These are phyloP conservation scores for Elsinoe necatrix DNA, from an alignment of 2,329 filamentous ascomycete genomes.

Conservation along the genomic window DNA sequence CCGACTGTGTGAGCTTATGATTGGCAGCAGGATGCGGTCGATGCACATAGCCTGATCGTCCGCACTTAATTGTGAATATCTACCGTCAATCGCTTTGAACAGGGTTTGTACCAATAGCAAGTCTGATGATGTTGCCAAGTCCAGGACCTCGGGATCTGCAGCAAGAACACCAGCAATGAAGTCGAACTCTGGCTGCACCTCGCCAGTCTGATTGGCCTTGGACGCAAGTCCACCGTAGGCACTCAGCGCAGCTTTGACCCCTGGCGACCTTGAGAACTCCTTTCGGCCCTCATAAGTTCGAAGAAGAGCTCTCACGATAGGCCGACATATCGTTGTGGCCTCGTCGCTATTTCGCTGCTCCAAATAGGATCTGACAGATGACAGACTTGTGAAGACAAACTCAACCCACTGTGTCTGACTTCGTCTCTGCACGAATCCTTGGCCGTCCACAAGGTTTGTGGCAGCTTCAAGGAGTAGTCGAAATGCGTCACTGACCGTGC, in stretches of 20 bases:
- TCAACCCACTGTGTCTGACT: not conserved
- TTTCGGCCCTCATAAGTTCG: not conserved
- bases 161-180: constrained; percentile 28
- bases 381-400: not conserved
- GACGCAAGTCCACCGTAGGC: not conserved
- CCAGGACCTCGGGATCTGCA: not conserved
- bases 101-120: not conserved
- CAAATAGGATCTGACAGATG: not conserved
- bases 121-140: not conserved
- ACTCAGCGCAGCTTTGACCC: not conserved
- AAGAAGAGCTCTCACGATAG: not conserved
- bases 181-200: constrained; percentile 28
- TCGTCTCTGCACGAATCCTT: not conserved
- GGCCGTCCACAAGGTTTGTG: not conserved
- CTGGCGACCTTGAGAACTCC: not conserved
- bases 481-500: not conserved
- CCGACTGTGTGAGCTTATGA: constrained; percentile 27
- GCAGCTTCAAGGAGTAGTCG: not conserved
- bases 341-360: not conserved
- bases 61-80: not conserved
- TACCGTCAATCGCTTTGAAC: constrained; percentile 8
- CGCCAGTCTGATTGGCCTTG: not conserved
- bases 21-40: constrained; percentile 22
- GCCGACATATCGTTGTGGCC: not conserved
- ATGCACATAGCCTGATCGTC: not conserved